Conservation (phyloP, 805 yeast species). For the Starmerella khaoyaiensis region DNA sequence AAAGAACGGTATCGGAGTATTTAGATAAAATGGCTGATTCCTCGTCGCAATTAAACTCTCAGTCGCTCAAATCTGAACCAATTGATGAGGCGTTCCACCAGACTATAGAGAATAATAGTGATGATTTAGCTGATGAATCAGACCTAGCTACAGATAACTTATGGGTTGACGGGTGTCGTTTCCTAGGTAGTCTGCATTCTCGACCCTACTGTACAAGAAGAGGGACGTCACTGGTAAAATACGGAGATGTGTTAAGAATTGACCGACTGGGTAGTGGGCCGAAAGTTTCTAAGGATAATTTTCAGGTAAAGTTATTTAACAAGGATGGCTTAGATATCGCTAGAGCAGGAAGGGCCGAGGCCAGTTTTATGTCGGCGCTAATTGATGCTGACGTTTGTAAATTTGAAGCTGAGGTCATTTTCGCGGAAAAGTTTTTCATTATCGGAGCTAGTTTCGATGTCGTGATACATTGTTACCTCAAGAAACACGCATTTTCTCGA, state of each 20-base stretch:
- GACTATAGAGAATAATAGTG: too few species aligned
- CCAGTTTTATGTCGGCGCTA: slow-evolving; percentile 53
- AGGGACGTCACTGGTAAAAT: slow-evolving; percentile 24
- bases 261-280: slow-evolving; percentile 15
- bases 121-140: too few species aligned
- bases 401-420: slow-evolving; percentile 46
- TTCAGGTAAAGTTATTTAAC: slow-evolving; percentile 27
- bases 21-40: slow-evolving; percentile 22
- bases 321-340: slow-evolving; percentile 49
- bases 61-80: too few species aligned
- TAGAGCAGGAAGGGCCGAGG: slow-evolving; percentile 56
- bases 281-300: slow-evolving; percentile 17
- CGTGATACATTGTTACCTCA: slow-evolving; percentile 54
- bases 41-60: too few species aligned
- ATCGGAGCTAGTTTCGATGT: slow-evolving; percentile 67
- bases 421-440: slow-evolving; percentile 44
- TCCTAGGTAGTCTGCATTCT: slow-evolving; percentile 29
- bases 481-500: slow-evolving; percentile 25
- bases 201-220: slow-evolving; percentile 30
- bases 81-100: too few species aligned
- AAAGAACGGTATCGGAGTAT: slow-evolving; percentile 23
- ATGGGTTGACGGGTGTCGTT: slow-evolving; percentile 15
- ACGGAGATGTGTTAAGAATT: slow-evolving; percentile 25
- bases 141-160: too few species aligned
- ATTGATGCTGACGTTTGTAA: slow-evolving; percentile 41